Evolutionary conservation across 73 alveolate genomes (phyloP), one percentile per base, ranked within the genome.

Genomic region (Paramecium octaurelia): DNA sequence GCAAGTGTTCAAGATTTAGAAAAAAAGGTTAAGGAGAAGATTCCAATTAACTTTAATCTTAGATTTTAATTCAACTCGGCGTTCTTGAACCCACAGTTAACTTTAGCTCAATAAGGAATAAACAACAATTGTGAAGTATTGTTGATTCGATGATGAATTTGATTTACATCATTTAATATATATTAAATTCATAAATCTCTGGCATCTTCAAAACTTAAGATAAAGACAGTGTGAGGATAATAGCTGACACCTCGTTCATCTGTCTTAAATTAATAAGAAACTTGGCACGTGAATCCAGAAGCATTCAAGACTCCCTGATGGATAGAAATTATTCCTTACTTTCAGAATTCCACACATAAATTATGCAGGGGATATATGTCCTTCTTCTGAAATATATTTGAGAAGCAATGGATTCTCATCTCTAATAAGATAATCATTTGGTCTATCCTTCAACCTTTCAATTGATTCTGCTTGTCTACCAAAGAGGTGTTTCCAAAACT

Each of bases 401-500:
- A 80, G 57, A 8, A 80, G 57, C 24, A 80, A 46, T 8, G 91
- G 91, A 80, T 80, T 80, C 46, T 80, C 91, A 80, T 80, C 91
- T 44, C 91, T 16, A 44, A 80, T 80, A 9, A 80, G 57, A 80
- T 43, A 80, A 42, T 80, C 91, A 48, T 80, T 80, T 0, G 70
- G 70, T 46, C 75, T 80, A 44, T 80, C 91, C 16, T 80, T 80
- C 10, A 80, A 44, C 20, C 18, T 80, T 80, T 80, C 91, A 18
- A 80, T 23, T 9, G 91, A 80, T 31, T 80, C 91, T 21, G 91
- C 91, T 46, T 80, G 29, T 80, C 57, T 80, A 2, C 91, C 91
- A 80, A 80, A 80, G 34, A 80, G 75, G 46, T 80, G 91, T 44
- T 80, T 80, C 91, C 91, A 80, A 43, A 80, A 80, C 91, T 80